Base-by-base conservation (phyloP, 345 rosid genomes). In the Trapa bicornis region DNA sequence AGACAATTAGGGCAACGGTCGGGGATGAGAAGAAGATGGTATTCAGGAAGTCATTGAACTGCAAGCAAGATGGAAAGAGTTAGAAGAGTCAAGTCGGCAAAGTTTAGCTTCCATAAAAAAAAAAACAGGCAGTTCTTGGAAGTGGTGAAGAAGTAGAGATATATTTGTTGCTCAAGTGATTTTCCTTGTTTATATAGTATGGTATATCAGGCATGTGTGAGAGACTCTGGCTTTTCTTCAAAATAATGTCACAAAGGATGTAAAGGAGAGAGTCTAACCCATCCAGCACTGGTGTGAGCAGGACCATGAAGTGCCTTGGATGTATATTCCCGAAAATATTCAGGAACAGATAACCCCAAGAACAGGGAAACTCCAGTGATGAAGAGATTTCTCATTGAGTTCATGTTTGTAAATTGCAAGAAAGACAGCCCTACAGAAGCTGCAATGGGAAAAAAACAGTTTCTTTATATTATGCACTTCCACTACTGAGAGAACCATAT, bases 401-500 rank as follows among this genome's bases (percentile, higher is more conserved):
- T 95, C 99, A 95, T 91, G 83, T 95, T 95, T 64, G 96, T 91
- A 81, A 91, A 95, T 78, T 95, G 99, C 73, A 95, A 74, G 73
- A 95, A 95, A 10, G 97, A 91, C 70, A 95, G 81, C 37, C 99
- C 99, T 72, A 89, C 92, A 6, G 97, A 89, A 74, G 96, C 97
- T 89, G 87, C 60, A 65, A 76, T 38, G 60, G 75, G 63, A 35
- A 74, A 53, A 12, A 48, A 64, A 64, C 0, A 7, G n/a, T 10
- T 3, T 14, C 12, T 64, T 22, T 22, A 22, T 22, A 22, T 2
- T 29, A 43, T 63, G 6, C 32, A 38, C 63, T 11, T 6, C 66
- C 12, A 2, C 32, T 14, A n/a, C 47, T 63, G 22, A 61, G 6
- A 35, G 42, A 61, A 36, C 11, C 16, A 63, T 37, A n/a, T 14